These are phyloP conservation scores for Allium sativum DNA, from an alignment of 106 monocot species.

Conservation along the genomic window DNA sequence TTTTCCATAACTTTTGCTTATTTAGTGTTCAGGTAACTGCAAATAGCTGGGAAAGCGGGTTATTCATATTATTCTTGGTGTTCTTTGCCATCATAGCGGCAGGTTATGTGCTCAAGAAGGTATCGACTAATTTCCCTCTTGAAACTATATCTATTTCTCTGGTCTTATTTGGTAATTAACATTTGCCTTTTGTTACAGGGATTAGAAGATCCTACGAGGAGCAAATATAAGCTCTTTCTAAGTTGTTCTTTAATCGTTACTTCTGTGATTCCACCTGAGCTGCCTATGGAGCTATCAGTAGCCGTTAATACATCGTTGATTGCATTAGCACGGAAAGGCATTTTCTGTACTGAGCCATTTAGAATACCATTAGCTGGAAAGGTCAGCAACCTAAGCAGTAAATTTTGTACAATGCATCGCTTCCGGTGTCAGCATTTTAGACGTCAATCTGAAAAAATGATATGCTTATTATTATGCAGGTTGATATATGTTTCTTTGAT, in stretches of 20 bases:
- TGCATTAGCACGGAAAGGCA: constrained; percentile 86
- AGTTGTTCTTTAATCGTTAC: constrained; percentile 97
- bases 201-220: constrained; percentile 94
- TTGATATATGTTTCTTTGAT: constrained; percentile 99
- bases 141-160: no score
- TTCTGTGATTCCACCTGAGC: constrained; percentile 95
- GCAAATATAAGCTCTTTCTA: constrained; percentile 92
- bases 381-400: neutral
- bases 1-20: neutral
- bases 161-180: no score
- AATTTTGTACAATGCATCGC: no score
- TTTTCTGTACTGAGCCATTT: constrained; percentile 98
- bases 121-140: constrained; percentile 6
- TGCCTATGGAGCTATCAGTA: constrained; percentile 98
- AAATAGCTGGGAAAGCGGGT: constrained; percentile 95
- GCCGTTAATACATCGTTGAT: constrained; percentile 99
- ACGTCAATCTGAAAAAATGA: neutral
- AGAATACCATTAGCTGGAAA: constrained; percentile 99
- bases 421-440: no score
- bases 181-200: constrained; percentile 32
- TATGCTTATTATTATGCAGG: constrained; percentile 35
- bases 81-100: constrained; percentile 98
- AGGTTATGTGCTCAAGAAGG: constrained; percentile 98
- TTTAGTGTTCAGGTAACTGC: constrained; percentile 76
- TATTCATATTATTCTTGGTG: constrained; percentile 93